Percentiles rank a stretch among this genome's conserved stretches.
phyloP scores from a whole-genome alignment of 2,329 filamentous ascomycete genomes.

The Fusarium paranaense region DNA sequence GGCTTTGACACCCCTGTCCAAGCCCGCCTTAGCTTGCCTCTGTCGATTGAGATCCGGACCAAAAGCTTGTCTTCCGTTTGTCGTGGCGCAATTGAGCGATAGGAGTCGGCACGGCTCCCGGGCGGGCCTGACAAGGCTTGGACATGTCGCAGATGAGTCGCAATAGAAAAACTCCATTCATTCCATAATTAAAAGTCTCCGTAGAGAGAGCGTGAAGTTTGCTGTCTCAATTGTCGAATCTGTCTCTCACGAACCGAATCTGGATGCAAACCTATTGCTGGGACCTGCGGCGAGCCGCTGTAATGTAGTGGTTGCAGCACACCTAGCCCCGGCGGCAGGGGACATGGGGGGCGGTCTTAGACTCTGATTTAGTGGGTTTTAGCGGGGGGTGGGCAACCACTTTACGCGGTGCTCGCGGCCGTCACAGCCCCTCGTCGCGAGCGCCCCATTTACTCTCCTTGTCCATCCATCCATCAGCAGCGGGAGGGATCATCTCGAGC shows the following conservation, averaged over 20 bases:
- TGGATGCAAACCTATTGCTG: slow-evolving; percentile 16
- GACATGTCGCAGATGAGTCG: slow-evolving; percentile 7
- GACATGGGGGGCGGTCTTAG: slow-evolving; percentile 27
- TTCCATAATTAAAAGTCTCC: slow-evolving; percentile 4
- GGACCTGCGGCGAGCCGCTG: slow-evolving; percentile 36
- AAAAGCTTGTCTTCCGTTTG: slow-evolving; percentile 30
- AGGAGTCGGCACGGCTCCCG: background rate
- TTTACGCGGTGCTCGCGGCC: slow-evolving; percentile 45
- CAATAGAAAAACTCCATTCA: background rate
- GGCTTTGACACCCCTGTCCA: slow-evolving; percentile 38
- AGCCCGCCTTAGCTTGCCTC: slow-evolving; percentile 34
- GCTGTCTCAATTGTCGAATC: slow-evolving; percentile 32
- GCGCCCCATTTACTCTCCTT: slow-evolving; percentile 41
- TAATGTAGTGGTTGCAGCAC: slow-evolving; percentile 34
- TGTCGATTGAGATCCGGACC: slow-evolving; percentile 25
- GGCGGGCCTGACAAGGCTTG: background rate
- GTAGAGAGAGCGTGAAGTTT: background rate
- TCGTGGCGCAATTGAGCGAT: slow-evolving; percentile 33
- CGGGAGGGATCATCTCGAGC: slow-evolving; percentile 37
- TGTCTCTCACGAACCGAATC: slow-evolving; percentile 7
- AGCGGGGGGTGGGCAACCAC: slow-evolving; percentile 42
- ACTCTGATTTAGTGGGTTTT: slow-evolving; percentile 40
- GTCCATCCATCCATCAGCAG: slow-evolving; percentile 1
- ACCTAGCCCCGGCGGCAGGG: slow-evolving; percentile 33
- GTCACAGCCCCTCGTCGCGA: slow-evolving; percentile 43